These are phyloP conservation scores for Musa troglodytarum DNA, from an alignment of 176 grass and related monocot genomes.

Conservation along the genomic window DNA sequence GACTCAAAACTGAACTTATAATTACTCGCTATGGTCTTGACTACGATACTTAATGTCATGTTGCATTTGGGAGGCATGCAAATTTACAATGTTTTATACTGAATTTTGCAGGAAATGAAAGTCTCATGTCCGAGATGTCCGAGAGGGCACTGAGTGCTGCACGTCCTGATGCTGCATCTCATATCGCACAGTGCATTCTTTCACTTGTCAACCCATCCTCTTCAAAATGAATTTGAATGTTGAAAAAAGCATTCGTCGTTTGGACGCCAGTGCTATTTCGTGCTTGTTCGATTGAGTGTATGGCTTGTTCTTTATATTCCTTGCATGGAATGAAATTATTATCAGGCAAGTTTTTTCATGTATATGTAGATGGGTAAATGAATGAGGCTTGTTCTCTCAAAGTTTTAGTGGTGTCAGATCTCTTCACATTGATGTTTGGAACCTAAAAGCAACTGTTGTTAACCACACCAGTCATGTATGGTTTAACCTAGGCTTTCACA, in stretches of 20 bases:
- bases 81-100: constrained; percentile 4
- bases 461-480: neutral
- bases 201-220: constrained; percentile 34
- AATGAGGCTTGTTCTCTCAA: neutral
- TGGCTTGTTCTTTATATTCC: neutral
- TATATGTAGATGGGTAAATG: neutral
- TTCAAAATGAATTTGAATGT: constrained; percentile 28
- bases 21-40: too few relatives aligned
- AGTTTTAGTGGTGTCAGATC: neutral
- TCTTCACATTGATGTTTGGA: neutral
- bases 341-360: neutral
- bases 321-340: neutral
- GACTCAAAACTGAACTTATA: too few relatives aligned
- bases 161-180: constrained; percentile 49
- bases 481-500: neutral
- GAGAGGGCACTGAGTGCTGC: constrained; percentile 59
- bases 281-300: neutral
- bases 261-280: neutral
- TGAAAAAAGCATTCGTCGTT: neutral
- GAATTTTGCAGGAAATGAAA: constrained; percentile 56
- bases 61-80: neutral
- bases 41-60: too few relatives aligned
- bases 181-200: constrained; percentile 59
- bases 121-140: constrained; percentile 71
- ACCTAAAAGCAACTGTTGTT: neutral